phyloP scores from a whole-genome alignment of 2,329 filamentous ascomycete species.

The Westerdykella ornata region DNA sequence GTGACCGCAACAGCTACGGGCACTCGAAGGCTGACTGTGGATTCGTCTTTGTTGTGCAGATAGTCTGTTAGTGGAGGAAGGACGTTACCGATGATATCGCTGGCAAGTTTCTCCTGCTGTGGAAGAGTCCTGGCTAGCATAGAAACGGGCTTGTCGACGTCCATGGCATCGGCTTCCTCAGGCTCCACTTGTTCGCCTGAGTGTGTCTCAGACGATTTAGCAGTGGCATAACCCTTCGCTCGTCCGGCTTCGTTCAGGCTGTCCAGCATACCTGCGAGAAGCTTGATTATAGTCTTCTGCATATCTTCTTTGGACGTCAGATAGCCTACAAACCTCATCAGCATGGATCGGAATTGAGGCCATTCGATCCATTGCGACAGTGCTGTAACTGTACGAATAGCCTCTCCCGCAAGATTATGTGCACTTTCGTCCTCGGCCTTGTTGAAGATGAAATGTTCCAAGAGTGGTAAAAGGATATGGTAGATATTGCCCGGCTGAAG shows the following conservation, averaged over 20 bases:
- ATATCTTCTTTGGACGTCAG: slow-evolving; percentile 72
- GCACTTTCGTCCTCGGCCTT: slow-evolving; percentile 68
- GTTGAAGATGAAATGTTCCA: slow-evolving; percentile 92
- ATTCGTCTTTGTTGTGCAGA: slow-evolving; percentile 89
- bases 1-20: slow-evolving; percentile 84
- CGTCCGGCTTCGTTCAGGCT: slow-evolving; percentile 55
- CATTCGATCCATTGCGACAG: slow-evolving; percentile 75
- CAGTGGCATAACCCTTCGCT: slow-evolving; percentile 28
- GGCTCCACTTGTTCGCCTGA: slow-evolving; percentile 16
- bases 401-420: slow-evolving; percentile 78
- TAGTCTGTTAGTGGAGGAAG: slow-evolving; percentile 75
- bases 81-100: slow-evolving; percentile 67
- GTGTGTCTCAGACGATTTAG: slow-evolving; percentile 13
- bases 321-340: slow-evolving; percentile 78
- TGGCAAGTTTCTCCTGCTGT: slow-evolving; percentile 57
- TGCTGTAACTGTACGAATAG: slow-evolving; percentile 70
- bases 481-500: slow-evolving; percentile 72
- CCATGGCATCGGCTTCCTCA: slow-evolving; percentile 40
- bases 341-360: slow-evolving; percentile 79
- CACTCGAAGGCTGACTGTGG: slow-evolving; percentile 85
- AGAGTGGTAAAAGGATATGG: slow-evolving; percentile 80
- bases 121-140: slow-evolving; percentile 61
- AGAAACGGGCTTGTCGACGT: slow-evolving; percentile 13
- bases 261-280: slow-evolving; percentile 77
- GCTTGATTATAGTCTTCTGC: slow-evolving; percentile 77